phyloP scores from a whole-genome alignment of 1,284 basidiomycete genomes.

The Cryptococcus floricola region DNA sequence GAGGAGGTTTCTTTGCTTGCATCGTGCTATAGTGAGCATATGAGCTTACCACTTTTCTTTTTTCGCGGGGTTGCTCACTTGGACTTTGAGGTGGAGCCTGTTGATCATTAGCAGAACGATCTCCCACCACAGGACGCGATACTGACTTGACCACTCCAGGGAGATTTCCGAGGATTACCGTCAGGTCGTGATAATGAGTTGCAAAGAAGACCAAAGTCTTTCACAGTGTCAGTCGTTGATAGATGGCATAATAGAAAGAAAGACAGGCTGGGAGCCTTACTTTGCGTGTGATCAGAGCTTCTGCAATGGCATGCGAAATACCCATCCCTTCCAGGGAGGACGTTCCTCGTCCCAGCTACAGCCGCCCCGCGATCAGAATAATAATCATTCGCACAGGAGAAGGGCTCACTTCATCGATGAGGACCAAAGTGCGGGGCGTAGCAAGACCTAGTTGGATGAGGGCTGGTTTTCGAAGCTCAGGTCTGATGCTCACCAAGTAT shows the following conservation, averaged over 20 bases:
- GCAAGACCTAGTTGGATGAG: slow-evolving; percentile 59
- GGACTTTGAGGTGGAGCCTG: slow-evolving; percentile 76
- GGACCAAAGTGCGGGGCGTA: slow-evolving; percentile 65
- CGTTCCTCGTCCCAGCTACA: slow-evolving; percentile 63
- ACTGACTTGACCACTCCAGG: slow-evolving; percentile 31
- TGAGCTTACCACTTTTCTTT: too few species aligned
- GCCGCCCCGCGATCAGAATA: not conserved
- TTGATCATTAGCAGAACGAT: not conserved
- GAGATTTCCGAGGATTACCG: slow-evolving; percentile 30
- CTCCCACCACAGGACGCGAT: not conserved
- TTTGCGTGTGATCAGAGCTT: slow-evolving; percentile 70
- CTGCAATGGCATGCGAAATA: slow-evolving; percentile 87
- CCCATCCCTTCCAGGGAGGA: slow-evolving; percentile 81
- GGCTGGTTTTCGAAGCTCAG: not conserved
- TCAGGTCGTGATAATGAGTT: slow-evolving; percentile 59
- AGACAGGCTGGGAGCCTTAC: slow-evolving; percentile 47
- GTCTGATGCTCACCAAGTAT: slow-evolving; percentile 60
- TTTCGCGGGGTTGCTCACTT: slow-evolving; percentile 52
- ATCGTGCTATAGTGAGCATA: not conserved
- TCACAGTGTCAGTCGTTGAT: not conserved
- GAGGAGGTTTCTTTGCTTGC: slow-evolving; percentile 36
- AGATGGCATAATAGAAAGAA: not conserved
- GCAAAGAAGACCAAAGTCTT: slow-evolving; percentile 84
- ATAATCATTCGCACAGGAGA: slow-evolving; percentile 3
- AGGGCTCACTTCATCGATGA: slow-evolving; percentile 82